Base-by-base conservation (phyloP, 768 basidiomycete genomes). In the Psilocybe cubensis region DNA sequence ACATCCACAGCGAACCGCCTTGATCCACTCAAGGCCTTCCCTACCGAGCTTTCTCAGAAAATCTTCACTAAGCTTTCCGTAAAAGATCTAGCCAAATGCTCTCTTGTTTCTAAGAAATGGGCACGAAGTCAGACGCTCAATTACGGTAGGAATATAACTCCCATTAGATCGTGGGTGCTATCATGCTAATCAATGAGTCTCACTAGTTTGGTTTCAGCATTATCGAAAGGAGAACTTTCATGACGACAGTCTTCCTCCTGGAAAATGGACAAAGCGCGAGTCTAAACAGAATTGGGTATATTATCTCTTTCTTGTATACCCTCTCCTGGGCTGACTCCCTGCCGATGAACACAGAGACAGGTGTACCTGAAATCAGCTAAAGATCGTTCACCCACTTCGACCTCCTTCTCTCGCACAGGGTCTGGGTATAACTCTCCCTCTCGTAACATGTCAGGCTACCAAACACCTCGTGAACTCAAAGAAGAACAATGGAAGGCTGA, bases 141-240 rank as follows among this genome's bases (percentile, higher is more conserved):
- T 72, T 96, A 96, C 68, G 88, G 95, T 92, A 58, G 79, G 68
- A 11, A 31, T 43, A 23, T 17, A 1, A 43, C 11, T 35, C 24
- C 18, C 23, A 5, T 41, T 43, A 38, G 7, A 10, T 48, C 35
- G 11, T 38, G 14, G 33, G 23, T 52, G 55, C 64, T 6, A 59
- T 41, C 12, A 47, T 29, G 12, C 35, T 59, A n/a, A 43, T 17
- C 23, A 49, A 12, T 27, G 20, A 12, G 20, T 31, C 25, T 29
- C 28, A 31, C 64, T n/a, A 97, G 95, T 96, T 9, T 97, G 95
- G 95, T 97, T 96, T 76, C 90, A 92, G 62, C 88, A 91, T 62
- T 94, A 93, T 70, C 79, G 95, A 53, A 91, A 88, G 62, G 91
- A 94, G 59, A 87, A 89, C 63, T 92, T 97, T 62, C 87, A 92